Evolutionary conservation across 2,329 filamentous ascomycete species (phyloP).

Genomic region (Coniochaeta hoffmannii): DNA sequence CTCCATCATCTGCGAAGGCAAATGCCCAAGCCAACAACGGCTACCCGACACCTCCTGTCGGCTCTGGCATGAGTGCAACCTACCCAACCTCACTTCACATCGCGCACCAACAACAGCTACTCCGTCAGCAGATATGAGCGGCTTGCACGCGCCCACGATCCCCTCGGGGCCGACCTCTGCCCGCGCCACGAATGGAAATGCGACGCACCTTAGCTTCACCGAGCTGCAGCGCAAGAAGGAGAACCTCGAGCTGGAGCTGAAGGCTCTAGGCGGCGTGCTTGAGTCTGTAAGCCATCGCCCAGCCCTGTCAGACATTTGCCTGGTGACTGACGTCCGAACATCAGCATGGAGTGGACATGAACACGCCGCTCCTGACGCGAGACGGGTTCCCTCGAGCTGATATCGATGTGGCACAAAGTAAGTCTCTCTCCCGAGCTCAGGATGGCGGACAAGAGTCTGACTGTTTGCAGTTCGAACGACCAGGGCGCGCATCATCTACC

Average conservation of each 20-base stretch:
- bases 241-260: constrained; percentile 76
- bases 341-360: constrained; percentile 90
- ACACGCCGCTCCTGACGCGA: constrained; percentile 73
- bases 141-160: constrained; percentile 51
- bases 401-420: constrained; percentile 92
- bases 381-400: constrained; percentile 92
- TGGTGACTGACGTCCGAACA: not conserved
- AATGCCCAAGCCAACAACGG: not conserved
- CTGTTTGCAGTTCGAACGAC: constrained; percentile 75
- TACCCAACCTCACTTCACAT: not conserved
- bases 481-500: constrained; percentile 75
- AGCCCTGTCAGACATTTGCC: not conserved
- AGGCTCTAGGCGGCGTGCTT: constrained; percentile 76
- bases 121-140: not conserved
- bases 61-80: not conserved
- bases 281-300: constrained; percentile 60
- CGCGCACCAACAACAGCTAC: not conserved
- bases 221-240: constrained; percentile 83
- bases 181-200: constrained; percentile 51
- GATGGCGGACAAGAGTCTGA: constrained; percentile 5
- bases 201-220: constrained; percentile 59
- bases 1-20: not conserved
- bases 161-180: constrained; percentile 69
- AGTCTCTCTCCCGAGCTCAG: constrained; percentile 12
- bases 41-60: not conserved